Evolutionary conservation across 306 rosid species (phyloP).

Genomic region (Alnus glutinosa): DNA sequence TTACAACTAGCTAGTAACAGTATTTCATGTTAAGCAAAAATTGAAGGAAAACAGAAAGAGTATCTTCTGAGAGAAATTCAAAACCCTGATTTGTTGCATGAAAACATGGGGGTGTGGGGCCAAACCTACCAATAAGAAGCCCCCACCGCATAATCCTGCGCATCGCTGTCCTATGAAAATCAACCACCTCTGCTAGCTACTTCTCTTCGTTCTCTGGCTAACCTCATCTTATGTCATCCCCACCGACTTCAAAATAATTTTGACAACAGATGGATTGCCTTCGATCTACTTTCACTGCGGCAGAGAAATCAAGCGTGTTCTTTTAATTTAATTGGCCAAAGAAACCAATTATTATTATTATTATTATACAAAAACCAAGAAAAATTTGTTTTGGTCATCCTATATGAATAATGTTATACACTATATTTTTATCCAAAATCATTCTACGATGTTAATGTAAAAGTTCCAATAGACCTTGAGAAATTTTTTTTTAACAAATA

Average conservation of each 20-base stretch:
- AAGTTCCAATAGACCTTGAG: too few species aligned
- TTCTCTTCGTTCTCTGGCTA: neutral
- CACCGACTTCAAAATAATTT: neutral
- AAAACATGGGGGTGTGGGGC: conserved; percentile 48
- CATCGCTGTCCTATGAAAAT: conserved; percentile 26
- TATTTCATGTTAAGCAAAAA: conserved; percentile 26
- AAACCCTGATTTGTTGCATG: conserved; percentile 67
- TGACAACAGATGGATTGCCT: neutral
- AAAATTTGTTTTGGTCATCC: too few species aligned
- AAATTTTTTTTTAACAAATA: too few species aligned
- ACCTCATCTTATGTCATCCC: conserved; percentile 41
- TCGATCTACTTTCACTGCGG: neutral
- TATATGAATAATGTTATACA: too few species aligned
- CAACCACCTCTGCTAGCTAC: too few species aligned
- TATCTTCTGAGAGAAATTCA: conserved; percentile 40
- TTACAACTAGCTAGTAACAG: neutral
- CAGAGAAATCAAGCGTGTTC: too few species aligned
- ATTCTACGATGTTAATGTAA: too few species aligned
- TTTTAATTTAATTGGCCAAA: too few species aligned
- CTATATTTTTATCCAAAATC: too few species aligned
- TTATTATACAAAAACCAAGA: too few species aligned
- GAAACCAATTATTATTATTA: too few species aligned
- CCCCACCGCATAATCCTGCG: conserved; percentile 35
- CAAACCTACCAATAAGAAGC: conserved; percentile 51
- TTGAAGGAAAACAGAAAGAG: neutral